Evolutionary conservation across 2,329 filamentous ascomycete genomes (phyloP).

Genomic region (Penicillium janthinellum): DNA sequence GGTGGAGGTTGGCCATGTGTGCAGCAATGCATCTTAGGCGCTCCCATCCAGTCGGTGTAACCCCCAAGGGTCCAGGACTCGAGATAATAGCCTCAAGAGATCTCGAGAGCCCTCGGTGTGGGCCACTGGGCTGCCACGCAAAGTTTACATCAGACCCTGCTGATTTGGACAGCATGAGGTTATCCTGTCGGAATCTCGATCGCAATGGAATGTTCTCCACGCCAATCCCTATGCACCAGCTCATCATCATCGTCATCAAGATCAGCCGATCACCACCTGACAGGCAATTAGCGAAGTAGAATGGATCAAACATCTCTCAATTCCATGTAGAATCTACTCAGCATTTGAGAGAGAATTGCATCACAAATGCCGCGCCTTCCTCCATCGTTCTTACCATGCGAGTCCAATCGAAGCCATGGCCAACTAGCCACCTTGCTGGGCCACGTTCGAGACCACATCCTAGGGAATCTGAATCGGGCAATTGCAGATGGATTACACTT

Average conservation of each 20-base stretch:
- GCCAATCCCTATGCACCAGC: conserved; percentile 7
- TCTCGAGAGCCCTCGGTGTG: conserved; percentile 8
- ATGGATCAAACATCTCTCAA: neutral
- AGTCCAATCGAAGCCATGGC: conserved; percentile 9
- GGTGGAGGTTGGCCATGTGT: conserved; percentile 23
- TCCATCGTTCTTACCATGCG: neutral
- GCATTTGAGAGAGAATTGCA: neutral
- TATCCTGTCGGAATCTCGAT: conserved; percentile 2
- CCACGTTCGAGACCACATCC: conserved; percentile 28
- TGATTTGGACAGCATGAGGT: conserved; percentile 1
- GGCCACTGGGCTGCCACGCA: neutral
- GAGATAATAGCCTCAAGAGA: conserved; percentile 3
- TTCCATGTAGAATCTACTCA: neutral
- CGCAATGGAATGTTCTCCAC: conserved; percentile 3
- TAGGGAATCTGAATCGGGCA: conserved; percentile 15
- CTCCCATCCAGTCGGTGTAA: conserved; percentile 24
- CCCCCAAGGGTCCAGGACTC: neutral
- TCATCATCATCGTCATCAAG: conserved; percentile 8
- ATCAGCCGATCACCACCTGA: neutral
- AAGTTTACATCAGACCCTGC: conserved; percentile 3
- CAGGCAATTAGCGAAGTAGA: neutral
- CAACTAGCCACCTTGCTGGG: conserved; percentile 19
- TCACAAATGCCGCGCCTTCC: conserved; percentile 11
- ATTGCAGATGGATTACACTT: conserved; percentile 13
- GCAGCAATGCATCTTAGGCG: conserved; percentile 9